These are phyloP conservation scores for Plasmodium sp. DNA, from an alignment of 169 alveolate genomes.

Conservation along the genomic window DNA sequence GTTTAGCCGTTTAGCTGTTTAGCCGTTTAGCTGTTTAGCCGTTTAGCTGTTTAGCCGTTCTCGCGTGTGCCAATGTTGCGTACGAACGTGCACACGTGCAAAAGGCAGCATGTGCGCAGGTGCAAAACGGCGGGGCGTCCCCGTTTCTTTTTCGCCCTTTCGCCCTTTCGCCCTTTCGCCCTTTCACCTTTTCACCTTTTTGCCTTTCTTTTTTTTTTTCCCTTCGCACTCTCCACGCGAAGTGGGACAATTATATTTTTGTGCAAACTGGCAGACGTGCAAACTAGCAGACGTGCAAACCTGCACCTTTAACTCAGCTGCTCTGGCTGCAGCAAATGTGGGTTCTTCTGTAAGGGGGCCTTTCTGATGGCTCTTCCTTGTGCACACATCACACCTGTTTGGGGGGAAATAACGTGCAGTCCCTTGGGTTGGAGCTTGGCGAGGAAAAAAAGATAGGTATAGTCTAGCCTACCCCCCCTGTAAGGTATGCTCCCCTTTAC, in stretches of 20 bases:
- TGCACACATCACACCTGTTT: not conserved
- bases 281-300: not conserved
- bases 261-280: not conserved
- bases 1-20: too few relatives aligned
- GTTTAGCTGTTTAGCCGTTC: too few relatives aligned
- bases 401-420: not conserved
- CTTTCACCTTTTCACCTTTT: not conserved
- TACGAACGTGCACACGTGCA: not conserved
- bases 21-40: not conserved
- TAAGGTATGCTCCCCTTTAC: not conserved
- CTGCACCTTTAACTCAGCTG: conserved; percentile 5
- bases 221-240: not conserved
- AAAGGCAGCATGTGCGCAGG: not conserved
- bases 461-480: not conserved
- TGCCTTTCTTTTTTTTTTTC: not conserved
- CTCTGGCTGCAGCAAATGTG: not conserved
- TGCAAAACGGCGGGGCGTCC: not conserved
- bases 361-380: not conserved
- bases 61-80: not conserved
- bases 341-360: not conserved
- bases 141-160: not conserved
- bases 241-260: not conserved
- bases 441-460: not conserved
- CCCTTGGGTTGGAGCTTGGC: not conserved
- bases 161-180: not conserved